Conservation (phyloP, 176 grass and related monocot species). For the Eragrostis curvula region DNA sequence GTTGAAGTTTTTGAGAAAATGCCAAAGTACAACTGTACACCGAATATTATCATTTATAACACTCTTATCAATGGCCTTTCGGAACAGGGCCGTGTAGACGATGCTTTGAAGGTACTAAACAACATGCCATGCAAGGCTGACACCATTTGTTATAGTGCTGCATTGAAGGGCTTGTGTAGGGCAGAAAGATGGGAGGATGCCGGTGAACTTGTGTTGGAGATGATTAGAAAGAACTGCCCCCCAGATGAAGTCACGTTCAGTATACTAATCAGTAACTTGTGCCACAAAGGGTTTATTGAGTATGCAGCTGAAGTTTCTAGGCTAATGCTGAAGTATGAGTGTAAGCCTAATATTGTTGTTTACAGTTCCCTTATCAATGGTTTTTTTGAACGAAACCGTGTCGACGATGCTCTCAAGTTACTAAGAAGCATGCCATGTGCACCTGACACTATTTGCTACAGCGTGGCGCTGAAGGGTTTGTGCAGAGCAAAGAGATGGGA, state of each 20-base stretch:
- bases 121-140: conserved; percentile 20
- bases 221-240: conserved; percentile 14
- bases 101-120: conserved; percentile 13
- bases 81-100: neutral
- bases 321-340: conserved; percentile 8
- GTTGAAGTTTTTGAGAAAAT: conserved; percentile 32
- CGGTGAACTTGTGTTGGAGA: conserved; percentile 1
- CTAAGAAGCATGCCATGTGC: conserved; percentile 5
- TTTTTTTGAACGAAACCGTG: conserved; percentile 1
- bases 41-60: conserved; percentile 18
- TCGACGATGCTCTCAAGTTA: conserved; percentile 4
- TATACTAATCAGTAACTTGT: conserved; percentile 25
- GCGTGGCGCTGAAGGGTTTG: conserved; percentile 21
- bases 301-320: conserved; percentile 13
- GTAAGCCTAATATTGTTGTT: conserved; percentile 6
- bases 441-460: conserved; percentile 25
- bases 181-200: conserved; percentile 5
- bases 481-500: conserved; percentile 25
- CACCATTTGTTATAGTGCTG: conserved; percentile 17
- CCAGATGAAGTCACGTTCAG: conserved; percentile 32
- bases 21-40: conserved; percentile 11
- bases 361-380: conserved; percentile 17
- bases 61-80: conserved; percentile 21
- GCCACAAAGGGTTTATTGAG: conserved; percentile 24
- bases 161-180: conserved; percentile 27